Base-by-base conservation (phyloP, 441 rosid species). In the Raphanus hybrid region DNA sequence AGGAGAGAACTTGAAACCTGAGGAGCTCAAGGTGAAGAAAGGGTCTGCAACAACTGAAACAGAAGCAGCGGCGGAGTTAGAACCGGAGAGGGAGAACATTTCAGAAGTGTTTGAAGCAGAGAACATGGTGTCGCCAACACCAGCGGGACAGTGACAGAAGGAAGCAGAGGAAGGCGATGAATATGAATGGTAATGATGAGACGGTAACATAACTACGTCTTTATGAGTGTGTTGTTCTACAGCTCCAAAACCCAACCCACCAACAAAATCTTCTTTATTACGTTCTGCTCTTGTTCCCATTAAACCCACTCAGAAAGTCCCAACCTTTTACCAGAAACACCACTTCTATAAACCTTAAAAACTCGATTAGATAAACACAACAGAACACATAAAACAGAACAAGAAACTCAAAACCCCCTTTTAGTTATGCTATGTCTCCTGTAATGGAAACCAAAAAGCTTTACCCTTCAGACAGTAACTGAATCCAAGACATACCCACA, bases 41-140 rank as follows among this genome's bases (percentile, higher is more conserved):
- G 84, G 82, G 60, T 81, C 84, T 59, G 80, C 59, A 48, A 54
- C 39, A 8, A 18, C 18, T 18, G 86, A 65, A 12, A 70, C 81
- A 23, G 26, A 23, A 23, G 26, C 26, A 64, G 43, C 43, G 2
- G 75, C 43, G 66, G 82, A 39, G 32, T 5, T 84, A 71, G 84
- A 90, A 70, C 87, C 87, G 74, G 82, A 73, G 68, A 77, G 79
- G 48, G 78, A 84, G 62, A 85, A 82, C 59, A 76, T 64, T 14
- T 75, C 71, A 73, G 71, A 34, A 80, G 83, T 72, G 67, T 80
- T 83, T 83, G 86, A 68, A 79, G 70, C 71, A 69, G 80, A 84
- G 79, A 83, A 80, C 80, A 81, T 11, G 63, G 90, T 76, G 73
- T 90, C 90, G 73, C 4, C 50, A 3, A 79, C 64, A 66, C 73